phyloP scores from a whole-genome alignment of 2,329 filamentous ascomycete genomes.

The Byssothecium circinans region DNA sequence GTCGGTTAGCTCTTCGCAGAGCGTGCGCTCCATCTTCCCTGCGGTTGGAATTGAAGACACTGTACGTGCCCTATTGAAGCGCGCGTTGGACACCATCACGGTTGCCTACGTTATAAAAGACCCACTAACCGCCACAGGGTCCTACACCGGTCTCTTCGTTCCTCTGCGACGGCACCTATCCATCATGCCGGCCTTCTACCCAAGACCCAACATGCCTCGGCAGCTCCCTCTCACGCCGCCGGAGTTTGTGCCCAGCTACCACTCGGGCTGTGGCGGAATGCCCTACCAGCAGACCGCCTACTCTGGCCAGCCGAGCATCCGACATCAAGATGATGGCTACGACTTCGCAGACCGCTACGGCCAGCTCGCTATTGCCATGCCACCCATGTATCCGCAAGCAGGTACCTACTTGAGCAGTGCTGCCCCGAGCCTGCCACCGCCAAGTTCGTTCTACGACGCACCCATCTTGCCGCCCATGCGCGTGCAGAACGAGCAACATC shows the following conservation, averaged over 20 bases:
- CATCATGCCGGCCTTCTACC: conserved; percentile 57
- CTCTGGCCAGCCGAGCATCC: conserved; percentile 43
- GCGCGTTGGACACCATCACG: background rate
- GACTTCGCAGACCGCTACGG: conserved; percentile 52
- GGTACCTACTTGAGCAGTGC: conserved; percentile 44
- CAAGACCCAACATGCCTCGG: conserved; percentile 47
- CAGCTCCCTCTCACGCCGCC: conserved; percentile 53
- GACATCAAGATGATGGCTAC: conserved; percentile 49
- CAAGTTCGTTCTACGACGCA: conserved; percentile 50
- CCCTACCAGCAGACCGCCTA: conserved; percentile 51
- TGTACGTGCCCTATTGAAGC: conserved; percentile 32
- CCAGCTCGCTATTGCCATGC: conserved; percentile 46
- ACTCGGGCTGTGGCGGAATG: conserved; percentile 49
- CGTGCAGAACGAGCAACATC: conserved; percentile 47
- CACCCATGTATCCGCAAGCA: conserved; percentile 44
- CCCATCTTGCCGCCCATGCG: conserved; percentile 53
- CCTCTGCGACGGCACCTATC: conserved; percentile 33
- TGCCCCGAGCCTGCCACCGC: conserved; percentile 38
- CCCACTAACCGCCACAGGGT: conserved; percentile 35
- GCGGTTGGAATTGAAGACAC: conserved; percentile 43
- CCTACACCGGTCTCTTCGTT: conserved; percentile 48
- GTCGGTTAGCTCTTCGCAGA: conserved; percentile 37
- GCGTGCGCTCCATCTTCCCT: conserved; percentile 39
- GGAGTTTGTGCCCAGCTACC: conserved; percentile 49
- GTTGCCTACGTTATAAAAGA: background rate